Evolutionary conservation across 331 rosid species (phyloP), one percentile per base, ranked within the genome.

Genomic region (Prunus yedoensis): DNA sequence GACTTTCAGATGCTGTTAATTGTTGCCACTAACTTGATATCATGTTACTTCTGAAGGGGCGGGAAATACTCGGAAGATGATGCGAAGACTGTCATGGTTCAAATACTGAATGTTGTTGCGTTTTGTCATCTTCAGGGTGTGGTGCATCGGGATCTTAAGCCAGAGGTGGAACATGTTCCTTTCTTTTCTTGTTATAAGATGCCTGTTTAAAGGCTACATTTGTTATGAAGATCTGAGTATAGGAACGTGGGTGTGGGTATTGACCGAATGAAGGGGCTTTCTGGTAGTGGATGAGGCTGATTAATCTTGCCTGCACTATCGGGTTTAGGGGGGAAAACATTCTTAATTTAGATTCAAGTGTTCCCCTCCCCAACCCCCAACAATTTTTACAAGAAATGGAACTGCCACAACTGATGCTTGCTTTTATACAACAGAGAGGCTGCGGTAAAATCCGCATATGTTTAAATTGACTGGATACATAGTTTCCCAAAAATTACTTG

Each of bases 61-160:
- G 99, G 99, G 58, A 95, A 91, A 85, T 95, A 92, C 88, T 84
- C 99, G 1, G 99, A 95, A 84, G 99, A 92, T 51, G 99, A 95
- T 76, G 99, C 99, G 30, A 95, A 92, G 89, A 89, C 83, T 25
- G 99, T 95, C 85, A 88, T 95, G 89, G 96, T 89, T 30, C 99
- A 95, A 79, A 87, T 95, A 85, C 88, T 95, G 81, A 95, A 88
- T 54, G 91, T 92, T 23, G 99, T 89, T 74, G 91, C 98, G 18
- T 95, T 92, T 82, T 95, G 94, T 78, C 99, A 95, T 91, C 98
- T 95, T 87, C 99, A 95, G 86, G 99, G 99, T 17, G 98, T 95
- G 81, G 99, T 92, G 73, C 99, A 95, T 76, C 90, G 99, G 20
- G 99, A 95, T 89, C 98, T 95, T 77, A 95, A 95, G 83, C 99